Evolutionary conservation across 139 green algal species (phyloP), one percentile per base, ranked within the genome.

Genomic region (Monoraphidium neglectum): DNA sequence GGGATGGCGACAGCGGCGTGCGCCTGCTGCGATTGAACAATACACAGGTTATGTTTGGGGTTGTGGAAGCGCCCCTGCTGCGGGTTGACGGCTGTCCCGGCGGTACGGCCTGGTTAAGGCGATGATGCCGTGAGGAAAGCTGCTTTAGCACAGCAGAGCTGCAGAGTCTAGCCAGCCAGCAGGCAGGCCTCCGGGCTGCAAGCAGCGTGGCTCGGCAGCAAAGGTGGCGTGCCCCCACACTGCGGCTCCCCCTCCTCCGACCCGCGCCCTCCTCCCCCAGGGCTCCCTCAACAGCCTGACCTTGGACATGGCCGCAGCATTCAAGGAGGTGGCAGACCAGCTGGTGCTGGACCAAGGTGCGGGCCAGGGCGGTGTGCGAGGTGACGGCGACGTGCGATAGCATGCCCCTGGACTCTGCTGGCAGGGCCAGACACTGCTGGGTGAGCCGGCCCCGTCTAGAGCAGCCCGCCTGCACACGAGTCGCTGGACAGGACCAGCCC

Each of bases 261-360:
- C 49, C 18, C 49, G 49, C 15, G 16, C 16, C 49, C 16, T 18
- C 49, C 49, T n/a, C 43, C 43, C 43, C 8, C 8, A 51, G 43
- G 75, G 66, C 75, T 63, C 62, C 37, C 56, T 80, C 33, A 80
- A 80, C 66, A 74, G 61, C 37, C 65, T 80, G 21, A 80, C 65
- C 37, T 18, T 13, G 2, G 66, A 69, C 35, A 80, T 80, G 75
- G 66, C 66, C 33, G 53, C 6, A 12, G 35, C 59, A 53, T 80
- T 80, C 28, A 24, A 28, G 23, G 28, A 51, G 16, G 65, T 38
- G 38, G 51, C 75, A 23, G 47, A 73, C 33, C 49, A 68, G 74
- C 51, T 80, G 74, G 2, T 30, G 5, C 47, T 47, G 21, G 72
- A 78, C 62, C 30, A 0, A 12, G 43, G 43, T 51, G 43, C 43